Evolutionary conservation across 257 asterid genomes (phyloP), one percentile per base, ranked within the genome.

Genomic region (Jacaranda copaia): DNA sequence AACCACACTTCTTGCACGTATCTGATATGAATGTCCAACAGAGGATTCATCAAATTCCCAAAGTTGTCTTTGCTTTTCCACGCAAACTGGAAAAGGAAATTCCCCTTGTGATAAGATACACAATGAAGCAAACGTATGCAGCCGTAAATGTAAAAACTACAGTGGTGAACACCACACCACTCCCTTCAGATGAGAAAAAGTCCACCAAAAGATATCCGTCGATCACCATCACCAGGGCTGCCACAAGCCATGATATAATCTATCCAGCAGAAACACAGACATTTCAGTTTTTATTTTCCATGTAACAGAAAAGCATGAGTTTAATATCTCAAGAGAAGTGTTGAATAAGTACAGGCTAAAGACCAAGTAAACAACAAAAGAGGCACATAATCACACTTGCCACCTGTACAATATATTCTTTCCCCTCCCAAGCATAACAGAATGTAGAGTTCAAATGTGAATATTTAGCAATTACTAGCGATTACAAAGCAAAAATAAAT

Each of bases 191-290:
- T 5, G 91, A 80, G 85, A 89, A 88, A 48, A 89, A 88, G 68
- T 92, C 94, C 63, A 88, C 85, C 86, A 89, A 14, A 65, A 89
- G 96, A 78, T 89, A 91, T 45, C 92, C 92, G 36, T 88, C 88
- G 74, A 89, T 91, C 81, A 83, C 70, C n/a, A 88, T 91, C 78
- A 89, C 92, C 83, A 89, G 82, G 39, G 77, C 88, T 13, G 93
- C 93, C 25, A 91, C 96, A 51, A 85, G 77, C 96, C 96, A 89
- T 11, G 96, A 89, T 77, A 80, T 72, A 46, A 78, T 79, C 97
- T 91, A 16, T 72, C 65, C 39, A 75, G 57, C 39, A 66, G 77
- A 72, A 81, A 78, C 71, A 61, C 35, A 6, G 5, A 7, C 60
- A 67, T 25, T 57, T 61, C 67, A 52, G 67, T 56, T 68, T 68